Conservation (phyloP, 2,329 filamentous ascomycete species). For the Monosporascus sp. region DNA sequence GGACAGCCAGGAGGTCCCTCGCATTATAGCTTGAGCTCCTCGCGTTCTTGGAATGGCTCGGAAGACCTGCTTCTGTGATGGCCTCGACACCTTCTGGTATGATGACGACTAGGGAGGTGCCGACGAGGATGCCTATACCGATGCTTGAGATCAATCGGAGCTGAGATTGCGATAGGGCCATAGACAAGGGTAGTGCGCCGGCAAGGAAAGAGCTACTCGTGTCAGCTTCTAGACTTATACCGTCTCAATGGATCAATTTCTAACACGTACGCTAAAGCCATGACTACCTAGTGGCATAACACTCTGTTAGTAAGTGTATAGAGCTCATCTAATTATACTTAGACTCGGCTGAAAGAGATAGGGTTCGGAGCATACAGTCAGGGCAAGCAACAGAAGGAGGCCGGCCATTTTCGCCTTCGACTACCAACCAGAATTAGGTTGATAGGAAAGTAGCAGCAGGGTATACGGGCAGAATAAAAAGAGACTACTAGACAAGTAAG, state of each 20-base stretch:
- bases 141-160: conserved; percentile 85
- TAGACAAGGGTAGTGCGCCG: conserved; percentile 82
- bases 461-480: no score
- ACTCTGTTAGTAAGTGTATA: conserved; percentile 11
- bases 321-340: neutral
- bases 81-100: conserved; percentile 96
- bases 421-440: conserved; percentile 16
- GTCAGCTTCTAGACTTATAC: conserved; percentile 13
- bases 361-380: conserved; percentile 21
- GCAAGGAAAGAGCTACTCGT: conserved; percentile 78
- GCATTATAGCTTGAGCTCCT: conserved; percentile 11
- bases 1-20: conserved; percentile 8
- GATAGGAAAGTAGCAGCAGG: neutral
- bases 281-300: conserved; percentile 23
- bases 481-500: no score
- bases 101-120: conserved; percentile 92
- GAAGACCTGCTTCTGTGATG: conserved; percentile 56
- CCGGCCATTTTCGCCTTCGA: conserved; percentile 18
- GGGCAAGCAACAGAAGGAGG: conserved; percentile 28
- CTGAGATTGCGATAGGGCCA: conserved; percentile 81
- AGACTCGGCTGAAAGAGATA: neutral
- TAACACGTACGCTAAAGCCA: conserved; percentile 29
- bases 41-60: conserved; percentile 19
- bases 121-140: conserved; percentile 89
- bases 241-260: conserved; percentile 3